phyloP scores from a whole-genome alignment of 768 basidiomycete species.

The Rhodotorula sphaerocarpa region DNA sequence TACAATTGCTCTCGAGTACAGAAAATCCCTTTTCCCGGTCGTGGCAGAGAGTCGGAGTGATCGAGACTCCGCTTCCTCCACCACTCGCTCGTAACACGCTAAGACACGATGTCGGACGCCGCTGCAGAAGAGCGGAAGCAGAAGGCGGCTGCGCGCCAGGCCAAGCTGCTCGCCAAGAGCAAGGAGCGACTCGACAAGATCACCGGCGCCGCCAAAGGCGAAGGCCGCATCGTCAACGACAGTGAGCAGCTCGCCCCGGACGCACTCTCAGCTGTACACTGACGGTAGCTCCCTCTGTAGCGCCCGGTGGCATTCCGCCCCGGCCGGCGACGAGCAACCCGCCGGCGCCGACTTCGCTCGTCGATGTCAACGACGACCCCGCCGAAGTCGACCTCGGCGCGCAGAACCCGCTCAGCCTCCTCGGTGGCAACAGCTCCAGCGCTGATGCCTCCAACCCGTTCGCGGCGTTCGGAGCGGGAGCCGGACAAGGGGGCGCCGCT shows the following conservation, averaged over 20 bases:
- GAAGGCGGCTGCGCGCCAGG: constrained; percentile 20
- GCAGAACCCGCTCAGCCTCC: constrained; percentile 7
- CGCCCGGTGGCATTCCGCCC: constrained; percentile 1
- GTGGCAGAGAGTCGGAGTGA: no score
- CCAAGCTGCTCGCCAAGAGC: constrained; percentile 27
- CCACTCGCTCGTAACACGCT: not conserved
- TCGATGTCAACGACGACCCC: constrained; percentile 32
- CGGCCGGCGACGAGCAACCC: not conserved
- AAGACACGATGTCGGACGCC: not conserved
- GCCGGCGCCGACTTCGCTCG: not conserved
- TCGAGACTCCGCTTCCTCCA: no score
- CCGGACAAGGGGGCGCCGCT: not conserved
- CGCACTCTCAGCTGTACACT: not conserved
- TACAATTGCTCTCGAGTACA: no score
- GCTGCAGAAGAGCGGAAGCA: constrained; percentile 2
- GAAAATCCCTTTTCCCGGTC: no score
- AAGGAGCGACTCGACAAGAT: constrained; percentile 29
- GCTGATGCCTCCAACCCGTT: not conserved
- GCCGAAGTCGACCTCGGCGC: constrained; percentile 29
- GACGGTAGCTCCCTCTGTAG: constrained; percentile 3
- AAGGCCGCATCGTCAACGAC: constrained; percentile 28
- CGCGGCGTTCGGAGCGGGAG: not conserved
- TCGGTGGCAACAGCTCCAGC: not conserved
- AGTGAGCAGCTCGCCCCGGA: constrained; percentile 9
- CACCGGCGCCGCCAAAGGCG: constrained; percentile 25